A percentile compares a stretch with the other conserved stretches of the same genome.
Conservation (phyloP, 805 yeast species). For the Myxozyma udenii region DNA sequence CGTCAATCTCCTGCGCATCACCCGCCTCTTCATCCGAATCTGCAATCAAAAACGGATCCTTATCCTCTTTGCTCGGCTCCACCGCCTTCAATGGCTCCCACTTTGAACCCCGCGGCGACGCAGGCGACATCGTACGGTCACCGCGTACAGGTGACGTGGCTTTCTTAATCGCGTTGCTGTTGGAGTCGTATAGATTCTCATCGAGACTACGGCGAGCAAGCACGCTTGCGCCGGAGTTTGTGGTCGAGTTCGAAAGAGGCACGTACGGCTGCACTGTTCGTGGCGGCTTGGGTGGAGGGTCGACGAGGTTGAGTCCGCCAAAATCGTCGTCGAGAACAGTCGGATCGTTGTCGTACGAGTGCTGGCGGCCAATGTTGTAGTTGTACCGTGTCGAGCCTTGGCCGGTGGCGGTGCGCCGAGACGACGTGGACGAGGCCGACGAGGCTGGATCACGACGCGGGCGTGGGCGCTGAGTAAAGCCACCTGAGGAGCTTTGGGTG, state of each 20-base stretch:
- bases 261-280: constrained; percentile 17
- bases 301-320: constrained; percentile 48
- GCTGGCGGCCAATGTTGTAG: constrained; percentile 26
- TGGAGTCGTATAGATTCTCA: constrained; percentile 1
- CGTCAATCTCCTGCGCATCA: not conserved
- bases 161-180: not conserved
- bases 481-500: constrained; percentile 1
- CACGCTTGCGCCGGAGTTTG: not conserved
- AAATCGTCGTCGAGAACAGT: constrained; percentile 52
- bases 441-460: not conserved
- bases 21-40: constrained; percentile 47
- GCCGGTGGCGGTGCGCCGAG: not conserved
- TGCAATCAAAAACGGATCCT: constrained; percentile 52
- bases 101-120: constrained; percentile 31
- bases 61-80: constrained; percentile 44
- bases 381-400: constrained; percentile 8
- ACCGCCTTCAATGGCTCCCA: constrained; percentile 47
- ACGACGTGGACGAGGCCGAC: not conserved
- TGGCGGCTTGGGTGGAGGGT: constrained; percentile 42
- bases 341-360: constrained; percentile 53
- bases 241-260: constrained; percentile 26
- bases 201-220: not conserved
- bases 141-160: constrained; percentile 1
- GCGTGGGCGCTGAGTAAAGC: not conserved
- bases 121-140: not conserved